A percentile compares a stretch with the other conserved stretches of the same genome.
These are phyloP conservation scores for Lentinula sp. DNA, from an alignment of 768 basidiomycete species.

Conservation along the genomic window DNA sequence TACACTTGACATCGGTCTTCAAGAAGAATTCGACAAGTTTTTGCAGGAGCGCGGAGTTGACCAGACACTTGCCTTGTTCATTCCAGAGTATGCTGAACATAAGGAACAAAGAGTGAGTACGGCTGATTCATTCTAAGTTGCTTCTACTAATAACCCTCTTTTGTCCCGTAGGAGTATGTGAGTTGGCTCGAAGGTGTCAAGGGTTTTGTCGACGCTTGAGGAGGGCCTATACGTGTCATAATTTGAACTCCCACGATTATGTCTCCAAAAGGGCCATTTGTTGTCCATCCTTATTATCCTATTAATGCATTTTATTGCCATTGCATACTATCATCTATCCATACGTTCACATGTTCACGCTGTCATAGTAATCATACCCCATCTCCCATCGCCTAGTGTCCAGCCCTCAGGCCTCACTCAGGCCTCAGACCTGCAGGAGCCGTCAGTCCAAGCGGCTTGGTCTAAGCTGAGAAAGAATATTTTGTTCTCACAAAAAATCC, in stretches of 20 bases:
- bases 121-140: neutral
- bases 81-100: slow-evolving; percentile 80
- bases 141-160: slow-evolving; percentile 3
- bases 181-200: slow-evolving; percentile 83
- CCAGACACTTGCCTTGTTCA: slow-evolving; percentile 75
- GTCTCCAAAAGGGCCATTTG: neutral
- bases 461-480: neutral
- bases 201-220: slow-evolving; percentile 58
- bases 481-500: neutral
- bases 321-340: neutral
- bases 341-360: neutral
- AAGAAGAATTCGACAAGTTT: slow-evolving; percentile 89
- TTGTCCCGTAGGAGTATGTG: slow-evolving; percentile 72
- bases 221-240: neutral
- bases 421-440: too few relatives aligned
- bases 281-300: neutral
- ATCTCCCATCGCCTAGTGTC: too few relatives aligned
- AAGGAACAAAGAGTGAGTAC: slow-evolving; percentile 87
- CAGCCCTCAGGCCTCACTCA: too few relatives aligned
- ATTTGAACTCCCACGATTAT: too few relatives aligned
- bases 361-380: too few relatives aligned
- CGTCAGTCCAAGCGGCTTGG: neutral
- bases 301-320: neutral
- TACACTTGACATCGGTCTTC: slow-evolving; percentile 79
- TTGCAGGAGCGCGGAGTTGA: slow-evolving; percentile 87